A percentile compares a stretch with the other conserved stretches of the same genome.
phyloP scores from a whole-genome alignment of 768 basidiomycete genomes.

The Suillus luteus region DNA sequence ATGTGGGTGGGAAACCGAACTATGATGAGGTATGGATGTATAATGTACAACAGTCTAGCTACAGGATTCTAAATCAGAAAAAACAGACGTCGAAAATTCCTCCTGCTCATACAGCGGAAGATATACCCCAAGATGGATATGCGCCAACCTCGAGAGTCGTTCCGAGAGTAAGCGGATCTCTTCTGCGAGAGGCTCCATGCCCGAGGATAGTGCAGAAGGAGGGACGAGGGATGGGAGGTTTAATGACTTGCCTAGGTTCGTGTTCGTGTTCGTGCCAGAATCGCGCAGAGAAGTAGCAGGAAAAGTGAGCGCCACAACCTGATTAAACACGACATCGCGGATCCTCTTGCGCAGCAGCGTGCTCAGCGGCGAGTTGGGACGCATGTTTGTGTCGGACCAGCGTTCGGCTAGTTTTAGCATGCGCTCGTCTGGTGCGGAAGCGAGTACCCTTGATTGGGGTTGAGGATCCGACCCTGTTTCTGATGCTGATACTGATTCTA shows the following conservation, averaged over 20 bases:
- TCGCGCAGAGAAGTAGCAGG: constrained; percentile 40
- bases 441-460: constrained; percentile 26
- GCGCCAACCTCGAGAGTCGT: constrained; percentile 69
- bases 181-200: constrained; percentile 70
- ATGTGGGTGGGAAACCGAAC: neutral
- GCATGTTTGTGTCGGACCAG: constrained; percentile 74
- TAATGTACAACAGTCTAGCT: constrained; percentile 8
- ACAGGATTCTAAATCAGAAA: neutral
- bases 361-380: constrained; percentile 57
- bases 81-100: constrained; percentile 43
- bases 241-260: constrained; percentile 31
- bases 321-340: constrained; percentile 61
- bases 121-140: constrained; percentile 77
- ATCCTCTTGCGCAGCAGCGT: constrained; percentile 63
- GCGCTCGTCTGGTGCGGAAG: constrained; percentile 49
- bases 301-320: constrained; percentile 55
- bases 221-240: constrained; percentile 21
- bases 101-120: constrained; percentile 75
- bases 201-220: constrained; percentile 41
- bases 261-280: constrained; percentile 30
- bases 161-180: constrained; percentile 69
- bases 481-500: neutral
- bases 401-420: constrained; percentile 62
- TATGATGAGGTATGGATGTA: constrained; percentile 3
- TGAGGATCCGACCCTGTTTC: constrained; percentile 20